Percentiles rank a stretch among this genome's conserved stretches.
phyloP scores from a whole-genome alignment of 2,329 filamentous ascomycete genomes.

The Scortechinia acanthostroma region DNA sequence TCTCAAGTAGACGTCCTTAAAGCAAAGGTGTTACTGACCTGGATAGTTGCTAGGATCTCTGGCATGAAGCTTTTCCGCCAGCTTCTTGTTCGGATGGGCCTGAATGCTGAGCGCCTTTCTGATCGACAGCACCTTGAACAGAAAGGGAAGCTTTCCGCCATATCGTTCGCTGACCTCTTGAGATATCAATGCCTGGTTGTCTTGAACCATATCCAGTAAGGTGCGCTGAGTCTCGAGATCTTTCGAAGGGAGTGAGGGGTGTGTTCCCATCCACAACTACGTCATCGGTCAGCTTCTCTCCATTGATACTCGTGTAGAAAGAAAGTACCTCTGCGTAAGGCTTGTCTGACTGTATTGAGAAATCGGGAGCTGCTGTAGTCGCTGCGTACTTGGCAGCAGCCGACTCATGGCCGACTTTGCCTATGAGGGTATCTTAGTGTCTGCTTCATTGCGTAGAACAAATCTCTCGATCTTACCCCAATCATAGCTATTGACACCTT shows the following conservation, averaged over 20 bases:
- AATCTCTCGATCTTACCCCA: constrained; percentile 73
- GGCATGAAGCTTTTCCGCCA: constrained; percentile 80
- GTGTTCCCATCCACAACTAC: constrained; percentile 99
- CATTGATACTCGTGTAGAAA: background rate
- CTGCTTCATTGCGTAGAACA: background rate
- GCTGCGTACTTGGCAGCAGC: constrained; percentile 84
- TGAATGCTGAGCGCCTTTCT: constrained; percentile 94
- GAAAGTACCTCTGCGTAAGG: background rate
- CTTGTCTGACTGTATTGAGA: background rate
- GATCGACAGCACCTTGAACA: constrained; percentile 97
- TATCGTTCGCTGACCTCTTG: constrained; percentile 68
- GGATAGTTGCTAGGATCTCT: constrained; percentile 90
- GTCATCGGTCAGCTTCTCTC: background rate
- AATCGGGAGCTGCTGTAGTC: constrained; percentile 43
- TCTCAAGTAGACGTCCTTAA: background rate
- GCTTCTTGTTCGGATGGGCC: constrained; percentile 90
- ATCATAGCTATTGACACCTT: constrained; percentile 92
- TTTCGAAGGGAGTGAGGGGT: constrained; percentile 89
- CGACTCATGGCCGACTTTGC: constrained; percentile 58
- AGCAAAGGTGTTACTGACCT: constrained; percentile 23
- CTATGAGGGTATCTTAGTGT: constrained; percentile 1
- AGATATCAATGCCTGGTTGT: constrained; percentile 79
- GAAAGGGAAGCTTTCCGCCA: constrained; percentile 78
- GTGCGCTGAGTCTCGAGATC: constrained; percentile 78
- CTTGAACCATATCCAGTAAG: constrained; percentile 78